Evolutionary conservation across 2,329 filamentous ascomycete species (phyloP), one percentile per base, ranked within the genome.

Genomic region (Zymoseptoria brevis): DNA sequence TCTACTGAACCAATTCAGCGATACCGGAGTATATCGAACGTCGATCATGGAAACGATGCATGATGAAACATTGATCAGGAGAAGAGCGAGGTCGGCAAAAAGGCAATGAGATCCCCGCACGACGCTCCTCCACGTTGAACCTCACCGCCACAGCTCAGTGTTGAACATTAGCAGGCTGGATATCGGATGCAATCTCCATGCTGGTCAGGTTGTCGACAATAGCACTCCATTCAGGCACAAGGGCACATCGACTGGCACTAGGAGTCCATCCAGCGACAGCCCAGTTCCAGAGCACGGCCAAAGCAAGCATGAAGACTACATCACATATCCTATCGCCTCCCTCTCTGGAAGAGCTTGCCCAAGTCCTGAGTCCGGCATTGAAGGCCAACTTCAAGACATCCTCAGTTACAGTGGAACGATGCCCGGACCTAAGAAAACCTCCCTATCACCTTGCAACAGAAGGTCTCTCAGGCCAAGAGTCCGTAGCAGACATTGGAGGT

Each of bases 401-500:
- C 2, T 62, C 62, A 6, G 56, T 65, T 57, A 64, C 48, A 30
- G 63, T 70, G 6, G 55, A 57, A 9, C 52, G 30, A 56, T 70
- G 69, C 61, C 69, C 69, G 6, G 68, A 70, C 53, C 64, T 69
- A 4, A 62, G 66, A 1, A 50, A 64, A 45, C 21, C 66, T 11
- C 69, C 69, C 2, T 71, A 65, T 59, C 55, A 62, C 53, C 64
- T 71, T 19, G 67, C 69, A 8, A 63, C 65, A 24, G 48, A 60
- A 62, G 68, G 69, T 22, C 59, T 71, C 19, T 65, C 59, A 11
- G 69, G 68, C 13, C 59, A 66, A 9, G 69, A 71, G 62, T 51
- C 59, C 50, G 58, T 69, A 22, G 67, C 68, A 56, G 69, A 71
- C 56, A 68, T 71, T 11, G 69, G 69, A 19, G 69, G 69, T 13